Conservation (phyloP, 2,329 filamentous ascomycete species). For the Metarhizium humberi region DNA sequence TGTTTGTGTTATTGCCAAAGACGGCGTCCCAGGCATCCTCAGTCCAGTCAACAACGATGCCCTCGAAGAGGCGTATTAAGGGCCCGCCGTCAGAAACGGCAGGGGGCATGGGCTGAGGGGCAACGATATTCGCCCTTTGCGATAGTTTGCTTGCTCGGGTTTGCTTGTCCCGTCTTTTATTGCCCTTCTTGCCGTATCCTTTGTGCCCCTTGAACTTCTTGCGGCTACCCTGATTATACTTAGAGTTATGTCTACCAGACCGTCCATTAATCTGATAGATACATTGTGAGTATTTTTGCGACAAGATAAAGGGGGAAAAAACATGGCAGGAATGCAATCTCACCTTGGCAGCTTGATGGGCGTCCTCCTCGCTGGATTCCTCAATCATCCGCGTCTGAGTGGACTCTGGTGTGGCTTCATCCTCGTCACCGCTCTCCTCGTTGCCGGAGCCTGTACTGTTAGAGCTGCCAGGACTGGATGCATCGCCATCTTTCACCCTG, state of each 20-base stretch:
- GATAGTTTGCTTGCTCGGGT: slow-evolving; percentile 26
- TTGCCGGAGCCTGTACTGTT: slow-evolving; percentile 39
- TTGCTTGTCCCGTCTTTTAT: slow-evolving; percentile 38
- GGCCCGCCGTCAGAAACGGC: slow-evolving; percentile 43
- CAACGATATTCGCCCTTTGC: slow-evolving; percentile 19
- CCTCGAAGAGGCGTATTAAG: slow-evolving; percentile 72
- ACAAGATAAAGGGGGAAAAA: neutral
- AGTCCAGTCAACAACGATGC: slow-evolving; percentile 80
- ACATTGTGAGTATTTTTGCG: slow-evolving; percentile 1
- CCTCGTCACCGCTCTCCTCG: slow-evolving; percentile 45
- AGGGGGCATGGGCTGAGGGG: slow-evolving; percentile 27
- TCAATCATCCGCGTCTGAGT: slow-evolving; percentile 46
- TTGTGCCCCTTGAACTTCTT: slow-evolving; percentile 39
- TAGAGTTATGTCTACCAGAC: slow-evolving; percentile 13
- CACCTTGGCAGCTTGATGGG: slow-evolving; percentile 16
- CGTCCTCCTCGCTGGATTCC: slow-evolving; percentile 50
- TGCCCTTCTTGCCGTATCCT: slow-evolving; percentile 39
- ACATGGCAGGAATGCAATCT: slow-evolving; percentile 1
- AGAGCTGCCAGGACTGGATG: slow-evolving; percentile 37
- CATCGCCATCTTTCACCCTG: slow-evolving; percentile 33
- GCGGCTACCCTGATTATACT: slow-evolving; percentile 24
- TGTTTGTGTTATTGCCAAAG: slow-evolving; percentile 42
- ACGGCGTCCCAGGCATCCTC: slow-evolving; percentile 59
- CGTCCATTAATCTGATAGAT: slow-evolving; percentile 10
- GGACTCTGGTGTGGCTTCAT: slow-evolving; percentile 23